These are phyloP conservation scores for Vanilla planifolia DNA, from an alignment of 106 monocot genomes.

Conservation along the genomic window DNA sequence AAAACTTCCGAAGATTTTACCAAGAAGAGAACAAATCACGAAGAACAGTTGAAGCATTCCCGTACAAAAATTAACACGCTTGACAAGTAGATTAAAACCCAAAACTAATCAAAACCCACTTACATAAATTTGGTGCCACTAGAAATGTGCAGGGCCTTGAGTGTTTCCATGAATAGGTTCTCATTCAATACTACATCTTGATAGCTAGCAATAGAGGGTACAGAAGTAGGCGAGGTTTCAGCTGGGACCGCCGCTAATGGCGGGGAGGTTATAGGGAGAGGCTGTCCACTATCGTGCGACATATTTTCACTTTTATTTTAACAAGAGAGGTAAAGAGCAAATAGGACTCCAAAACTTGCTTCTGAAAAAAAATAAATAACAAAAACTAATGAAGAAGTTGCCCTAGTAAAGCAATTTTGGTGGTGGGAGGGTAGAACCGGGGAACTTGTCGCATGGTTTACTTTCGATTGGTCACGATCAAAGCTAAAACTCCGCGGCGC, in stretches of 20 bases:
- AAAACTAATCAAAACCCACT: slow-evolving; percentile 1
- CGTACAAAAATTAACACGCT: not conserved
- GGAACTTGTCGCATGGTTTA: too few relatives aligned
- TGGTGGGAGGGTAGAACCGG: too few relatives aligned
- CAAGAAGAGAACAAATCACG: not conserved
- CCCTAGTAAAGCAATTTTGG: too few relatives aligned
- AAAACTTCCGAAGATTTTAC: too few relatives aligned
- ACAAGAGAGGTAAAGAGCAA: slow-evolving; percentile 1
- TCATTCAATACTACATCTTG: slow-evolving; percentile 11
- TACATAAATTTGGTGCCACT: slow-evolving; percentile 19
- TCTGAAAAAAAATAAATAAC: too few relatives aligned
- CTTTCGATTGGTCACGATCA: too few relatives aligned
- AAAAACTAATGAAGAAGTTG: too few relatives aligned
- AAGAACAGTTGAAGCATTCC: not conserved
- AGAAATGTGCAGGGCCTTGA: slow-evolving; percentile 17
- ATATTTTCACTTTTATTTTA: slow-evolving; percentile 2
- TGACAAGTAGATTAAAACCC: not conserved
- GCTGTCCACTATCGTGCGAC: not conserved
- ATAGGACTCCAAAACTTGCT: too few relatives aligned
- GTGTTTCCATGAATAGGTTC: slow-evolving; percentile 12
- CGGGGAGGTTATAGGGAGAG: slow-evolving; percentile 1
- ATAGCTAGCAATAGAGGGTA: slow-evolving; percentile 3
- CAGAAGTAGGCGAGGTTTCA: not conserved
- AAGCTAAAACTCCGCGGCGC: too few relatives aligned
- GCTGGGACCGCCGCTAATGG: slow-evolving; percentile 12